These are phyloP conservation scores for Cladophialophora chaetospira DNA, from an alignment of 2,329 filamentous ascomycete species.

Conservation along the genomic window DNA sequence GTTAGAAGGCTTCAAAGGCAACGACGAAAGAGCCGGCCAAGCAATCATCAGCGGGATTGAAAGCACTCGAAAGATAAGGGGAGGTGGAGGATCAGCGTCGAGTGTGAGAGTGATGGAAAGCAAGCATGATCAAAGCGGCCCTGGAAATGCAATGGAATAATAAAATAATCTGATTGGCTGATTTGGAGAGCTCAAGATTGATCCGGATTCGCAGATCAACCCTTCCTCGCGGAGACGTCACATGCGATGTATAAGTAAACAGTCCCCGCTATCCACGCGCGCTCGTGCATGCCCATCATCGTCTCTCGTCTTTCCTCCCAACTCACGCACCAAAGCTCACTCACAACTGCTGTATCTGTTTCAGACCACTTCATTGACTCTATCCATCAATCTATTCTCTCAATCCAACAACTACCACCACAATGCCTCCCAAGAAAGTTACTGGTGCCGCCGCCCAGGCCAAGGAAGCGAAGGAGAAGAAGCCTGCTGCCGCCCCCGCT, in stretches of 20 bases:
- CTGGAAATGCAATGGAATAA: no score
- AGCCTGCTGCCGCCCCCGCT: slow-evolving; percentile 55
- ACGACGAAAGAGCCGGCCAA: no score
- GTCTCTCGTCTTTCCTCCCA: slow-evolving; percentile 18
- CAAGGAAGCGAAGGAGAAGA: slow-evolving; percentile 48
- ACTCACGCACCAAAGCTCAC: slow-evolving; percentile 12
- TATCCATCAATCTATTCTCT: slow-evolving; percentile 24
- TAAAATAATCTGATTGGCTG: slow-evolving; percentile 31
- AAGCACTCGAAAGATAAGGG: no score
- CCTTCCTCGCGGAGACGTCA: slow-evolving; percentile 14
- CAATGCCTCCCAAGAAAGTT: slow-evolving; percentile 69
- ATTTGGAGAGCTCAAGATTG: slow-evolving; percentile 11
- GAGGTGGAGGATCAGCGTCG: no score
- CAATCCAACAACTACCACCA: slow-evolving; percentile 34
- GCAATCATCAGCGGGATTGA: no score
- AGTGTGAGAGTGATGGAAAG: no score
- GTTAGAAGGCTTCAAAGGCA: no score
- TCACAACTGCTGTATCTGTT: slow-evolving; percentile 24
- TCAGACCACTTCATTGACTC: slow-evolving; percentile 14
- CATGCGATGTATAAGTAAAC: slow-evolving; percentile 33
- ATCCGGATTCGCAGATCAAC: slow-evolving; percentile 4
- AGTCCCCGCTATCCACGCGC: slow-evolving; percentile 41
- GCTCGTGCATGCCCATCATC: slow-evolving; percentile 38
- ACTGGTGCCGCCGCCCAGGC: slow-evolving; percentile 48
- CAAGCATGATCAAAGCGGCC: no score